Conservation (phyloP, 148 eudicot species). For the Mesembryanthemum crystallinum region DNA sequence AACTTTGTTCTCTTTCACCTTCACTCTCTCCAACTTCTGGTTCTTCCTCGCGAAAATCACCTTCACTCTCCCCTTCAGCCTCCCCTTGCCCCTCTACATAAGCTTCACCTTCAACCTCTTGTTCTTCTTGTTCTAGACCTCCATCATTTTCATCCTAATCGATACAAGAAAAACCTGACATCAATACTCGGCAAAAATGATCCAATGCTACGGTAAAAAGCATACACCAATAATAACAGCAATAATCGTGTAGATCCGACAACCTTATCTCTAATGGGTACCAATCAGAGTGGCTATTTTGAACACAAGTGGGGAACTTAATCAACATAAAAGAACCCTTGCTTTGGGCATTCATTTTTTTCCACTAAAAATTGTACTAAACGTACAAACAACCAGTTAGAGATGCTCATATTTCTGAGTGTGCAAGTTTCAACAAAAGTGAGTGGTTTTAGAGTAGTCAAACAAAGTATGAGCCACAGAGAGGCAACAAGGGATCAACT, state of each 20-base stretch:
- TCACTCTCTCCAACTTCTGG: conserved; percentile 73
- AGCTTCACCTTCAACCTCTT: conserved; percentile 65
- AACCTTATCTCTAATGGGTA: too few species aligned
- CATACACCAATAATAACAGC: too few species aligned
- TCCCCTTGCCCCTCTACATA: conserved; percentile 79
- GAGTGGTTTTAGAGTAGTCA: not conserved
- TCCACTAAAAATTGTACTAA: not conserved
- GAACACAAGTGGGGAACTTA: not conserved
- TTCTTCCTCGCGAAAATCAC: conserved; percentile 60
- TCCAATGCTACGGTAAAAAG: not conserved
- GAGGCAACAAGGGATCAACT: not conserved
- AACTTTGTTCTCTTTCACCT: conserved; percentile 84
- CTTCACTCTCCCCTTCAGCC: conserved; percentile 75
- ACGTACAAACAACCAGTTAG: not conserved
- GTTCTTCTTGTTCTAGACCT: conserved; percentile 55
- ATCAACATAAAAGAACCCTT: not conserved
- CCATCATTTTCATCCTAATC: conserved; percentile 81
- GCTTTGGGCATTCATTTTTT: too few species aligned
- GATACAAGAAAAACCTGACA: not conserved
- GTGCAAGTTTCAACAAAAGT: not conserved
- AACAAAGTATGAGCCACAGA: not conserved
- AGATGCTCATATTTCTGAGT: not conserved
- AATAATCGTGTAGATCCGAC: too few species aligned
- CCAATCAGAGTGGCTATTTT: too few species aligned
- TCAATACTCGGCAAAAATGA: not conserved